These are phyloP conservation scores for Craterostigma plantagineum DNA, from an alignment of 257 asterid genomes.

Conservation along the genomic window DNA sequence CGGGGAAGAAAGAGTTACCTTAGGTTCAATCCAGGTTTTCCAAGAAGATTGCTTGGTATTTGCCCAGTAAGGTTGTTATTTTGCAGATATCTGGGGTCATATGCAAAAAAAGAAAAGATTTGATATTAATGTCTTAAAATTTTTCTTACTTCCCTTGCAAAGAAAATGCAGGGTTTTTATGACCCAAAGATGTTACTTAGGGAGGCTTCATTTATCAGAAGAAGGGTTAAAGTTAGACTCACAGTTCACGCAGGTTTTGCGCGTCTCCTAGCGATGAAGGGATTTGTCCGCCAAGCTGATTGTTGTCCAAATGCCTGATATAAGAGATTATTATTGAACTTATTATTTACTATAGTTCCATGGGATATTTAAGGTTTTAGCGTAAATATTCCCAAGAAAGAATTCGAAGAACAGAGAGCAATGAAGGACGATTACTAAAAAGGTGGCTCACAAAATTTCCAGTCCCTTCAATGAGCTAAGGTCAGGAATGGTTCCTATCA, in stretches of 20 bases:
- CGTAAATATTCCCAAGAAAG: not conserved
- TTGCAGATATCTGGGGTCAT: slow-evolving; percentile 44
- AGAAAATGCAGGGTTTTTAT: too few relatives aligned
- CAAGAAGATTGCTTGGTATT: slow-evolving; percentile 41
- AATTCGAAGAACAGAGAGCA: not conserved
- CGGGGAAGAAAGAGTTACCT: too few relatives aligned
- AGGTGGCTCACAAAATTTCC: slow-evolving; percentile 50
- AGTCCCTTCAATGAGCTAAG: slow-evolving; percentile 45
- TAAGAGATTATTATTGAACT: not conserved
- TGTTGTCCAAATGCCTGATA: slow-evolving; percentile 76
- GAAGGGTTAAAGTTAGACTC: slow-evolving; percentile 19
- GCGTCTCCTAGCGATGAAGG: slow-evolving; percentile 46
- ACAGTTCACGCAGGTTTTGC: slow-evolving; percentile 43
- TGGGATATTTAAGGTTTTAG: not conserved
- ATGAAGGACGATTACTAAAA: not conserved
- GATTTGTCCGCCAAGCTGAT: slow-evolving; percentile 45
- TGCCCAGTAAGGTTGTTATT: slow-evolving; percentile 83
- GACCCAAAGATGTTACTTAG: too few relatives aligned
- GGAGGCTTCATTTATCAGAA: too few relatives aligned
- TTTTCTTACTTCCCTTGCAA: not conserved
- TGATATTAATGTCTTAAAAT: not conserved
- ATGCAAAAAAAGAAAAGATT: not conserved
- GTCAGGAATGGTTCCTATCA: slow-evolving; percentile 67
- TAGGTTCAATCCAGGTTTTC: slow-evolving; percentile 36
- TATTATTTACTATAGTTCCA: not conserved